These are phyloP conservation scores for Patellifolia procumbens DNA, from an alignment of 179 eudicot species.

Conservation along the genomic window DNA sequence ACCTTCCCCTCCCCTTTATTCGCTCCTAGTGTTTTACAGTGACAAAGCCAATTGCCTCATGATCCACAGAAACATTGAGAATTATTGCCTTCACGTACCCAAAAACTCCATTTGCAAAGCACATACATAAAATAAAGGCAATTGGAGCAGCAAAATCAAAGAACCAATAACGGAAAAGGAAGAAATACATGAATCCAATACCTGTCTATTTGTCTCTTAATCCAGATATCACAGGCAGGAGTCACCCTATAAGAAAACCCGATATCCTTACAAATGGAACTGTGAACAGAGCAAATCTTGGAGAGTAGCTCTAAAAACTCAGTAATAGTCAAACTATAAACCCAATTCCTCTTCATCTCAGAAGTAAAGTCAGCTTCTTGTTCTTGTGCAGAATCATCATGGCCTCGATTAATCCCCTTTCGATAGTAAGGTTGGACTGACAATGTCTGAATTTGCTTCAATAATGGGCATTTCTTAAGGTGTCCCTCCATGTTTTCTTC, in stretches of 20 bases:
- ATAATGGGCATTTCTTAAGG: slow-evolving; percentile 69
- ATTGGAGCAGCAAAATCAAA: neutral
- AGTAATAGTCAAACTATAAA: slow-evolving; percentile 42
- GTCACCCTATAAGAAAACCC: slow-evolving; percentile 64
- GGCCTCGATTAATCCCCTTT: slow-evolving; percentile 69
- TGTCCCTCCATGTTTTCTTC: slow-evolving; percentile 64
- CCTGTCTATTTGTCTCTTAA: slow-evolving; percentile 57
- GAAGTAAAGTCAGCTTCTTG: slow-evolving; percentile 44
- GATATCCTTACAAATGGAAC: slow-evolving; percentile 46
- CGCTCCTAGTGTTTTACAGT: neutral
- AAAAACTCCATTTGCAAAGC: neutral
- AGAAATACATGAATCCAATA: slow-evolving; percentile 17
- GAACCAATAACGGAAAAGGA: neutral
- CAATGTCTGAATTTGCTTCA: slow-evolving; percentile 53
- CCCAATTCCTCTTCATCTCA: slow-evolving; percentile 71
- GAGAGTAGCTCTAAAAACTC: slow-evolving; percentile 41
- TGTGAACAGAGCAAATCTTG: slow-evolving; percentile 63
- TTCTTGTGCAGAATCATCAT: slow-evolving; percentile 26
- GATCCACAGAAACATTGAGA: too few species aligned
- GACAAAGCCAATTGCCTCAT: too few species aligned
- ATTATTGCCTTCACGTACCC: too few species aligned
- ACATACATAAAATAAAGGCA: neutral
- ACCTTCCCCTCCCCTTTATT: too few species aligned
- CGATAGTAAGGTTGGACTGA: slow-evolving; percentile 63
- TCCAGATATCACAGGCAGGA: slow-evolving; percentile 68